Percentiles rank a stretch among this genome's conserved stretches.
phyloP scores from a whole-genome alignment of 139 green algal genomes.

The Ulvella scutata region DNA sequence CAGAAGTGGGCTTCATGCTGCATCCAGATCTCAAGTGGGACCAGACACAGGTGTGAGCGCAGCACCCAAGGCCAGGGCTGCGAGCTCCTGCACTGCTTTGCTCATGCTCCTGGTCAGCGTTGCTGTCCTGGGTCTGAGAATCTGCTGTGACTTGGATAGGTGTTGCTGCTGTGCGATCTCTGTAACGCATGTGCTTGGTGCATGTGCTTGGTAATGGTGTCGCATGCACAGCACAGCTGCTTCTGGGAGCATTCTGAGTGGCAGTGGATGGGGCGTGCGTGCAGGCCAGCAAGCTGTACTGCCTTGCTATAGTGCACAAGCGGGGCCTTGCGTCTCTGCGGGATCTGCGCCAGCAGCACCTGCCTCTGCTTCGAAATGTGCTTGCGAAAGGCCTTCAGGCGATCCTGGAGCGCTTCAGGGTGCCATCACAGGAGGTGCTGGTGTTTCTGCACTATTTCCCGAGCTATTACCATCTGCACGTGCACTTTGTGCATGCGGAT shows the following conservation, averaged over 20 bases:
- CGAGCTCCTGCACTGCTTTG: too few relatives aligned
- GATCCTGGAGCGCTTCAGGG: conserved; percentile 19
- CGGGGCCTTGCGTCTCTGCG: conserved; percentile 24
- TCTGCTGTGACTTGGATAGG: too few relatives aligned
- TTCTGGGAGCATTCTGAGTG: too few relatives aligned
- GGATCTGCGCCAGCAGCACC: conserved; percentile 15
- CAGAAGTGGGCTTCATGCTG: conserved; percentile 34
- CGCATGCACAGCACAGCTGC: too few relatives aligned
- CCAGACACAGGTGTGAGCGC: not conserved
- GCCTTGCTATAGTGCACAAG: conserved; percentile 23
- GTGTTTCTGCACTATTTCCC: conserved; percentile 38
- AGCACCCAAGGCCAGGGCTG: not conserved
- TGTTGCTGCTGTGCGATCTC: too few relatives aligned
- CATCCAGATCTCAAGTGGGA: conserved; percentile 45
- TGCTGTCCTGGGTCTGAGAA: too few relatives aligned
- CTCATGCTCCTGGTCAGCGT: too few relatives aligned
- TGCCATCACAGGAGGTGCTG: conserved; percentile 13
- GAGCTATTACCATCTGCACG: conserved; percentile 35
- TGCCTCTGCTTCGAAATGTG: conserved; percentile 36
- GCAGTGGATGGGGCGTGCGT: too few relatives aligned
- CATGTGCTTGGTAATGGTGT: too few relatives aligned
- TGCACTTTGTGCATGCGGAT: conserved; percentile 24
- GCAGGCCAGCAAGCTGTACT: conserved; percentile 32
- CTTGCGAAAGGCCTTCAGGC: conserved; percentile 22
- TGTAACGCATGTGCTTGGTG: too few relatives aligned